phyloP scores from a whole-genome alignment of 2,329 filamentous ascomycete genomes.

The Fusarium mexicanum region DNA sequence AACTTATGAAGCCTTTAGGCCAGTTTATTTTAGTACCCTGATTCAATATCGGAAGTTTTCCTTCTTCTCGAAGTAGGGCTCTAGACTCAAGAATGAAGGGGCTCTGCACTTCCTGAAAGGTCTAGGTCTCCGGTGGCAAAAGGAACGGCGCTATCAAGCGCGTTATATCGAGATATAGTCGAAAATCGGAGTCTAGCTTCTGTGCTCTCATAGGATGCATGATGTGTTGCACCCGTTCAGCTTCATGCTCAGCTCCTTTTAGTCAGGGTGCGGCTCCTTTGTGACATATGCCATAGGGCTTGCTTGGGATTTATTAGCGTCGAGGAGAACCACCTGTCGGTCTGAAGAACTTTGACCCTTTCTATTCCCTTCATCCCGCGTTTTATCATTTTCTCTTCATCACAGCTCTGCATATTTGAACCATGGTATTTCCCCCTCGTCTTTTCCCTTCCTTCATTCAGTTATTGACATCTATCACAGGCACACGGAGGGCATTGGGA shows the following conservation, averaged over 20 bases:
- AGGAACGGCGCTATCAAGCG: slow-evolving; percentile 6
- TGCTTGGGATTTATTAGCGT: slow-evolving; percentile 30
- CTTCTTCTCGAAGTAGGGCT: background rate
- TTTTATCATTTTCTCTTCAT: background rate
- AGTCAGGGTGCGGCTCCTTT: background rate
- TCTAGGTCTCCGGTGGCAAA: slow-evolving; percentile 28
- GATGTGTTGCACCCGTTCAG: background rate
- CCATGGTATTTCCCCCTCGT: slow-evolving; percentile 28
- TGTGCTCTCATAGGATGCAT: slow-evolving; percentile 1
- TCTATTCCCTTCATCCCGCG: background rate
- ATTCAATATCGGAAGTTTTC: background rate
- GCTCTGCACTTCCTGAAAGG: background rate
- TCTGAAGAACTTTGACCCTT: background rate
- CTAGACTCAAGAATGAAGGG: background rate
- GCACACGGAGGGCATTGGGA: slow-evolving; percentile 40
- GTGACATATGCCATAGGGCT: background rate
- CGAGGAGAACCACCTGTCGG: background rate
- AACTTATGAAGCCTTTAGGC: background rate
- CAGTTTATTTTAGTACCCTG: background rate
- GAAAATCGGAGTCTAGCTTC: background rate
- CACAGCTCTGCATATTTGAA: slow-evolving; percentile 25
- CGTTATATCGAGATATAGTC: background rate
- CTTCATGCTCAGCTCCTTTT: slow-evolving; percentile 26
- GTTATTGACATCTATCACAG: slow-evolving; percentile 12
- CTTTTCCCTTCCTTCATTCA: background rate